These are phyloP conservation scores for Eutreptiella sp. DNA, from an alignment of 208 protist genomes.

Conservation along the genomic window DNA sequence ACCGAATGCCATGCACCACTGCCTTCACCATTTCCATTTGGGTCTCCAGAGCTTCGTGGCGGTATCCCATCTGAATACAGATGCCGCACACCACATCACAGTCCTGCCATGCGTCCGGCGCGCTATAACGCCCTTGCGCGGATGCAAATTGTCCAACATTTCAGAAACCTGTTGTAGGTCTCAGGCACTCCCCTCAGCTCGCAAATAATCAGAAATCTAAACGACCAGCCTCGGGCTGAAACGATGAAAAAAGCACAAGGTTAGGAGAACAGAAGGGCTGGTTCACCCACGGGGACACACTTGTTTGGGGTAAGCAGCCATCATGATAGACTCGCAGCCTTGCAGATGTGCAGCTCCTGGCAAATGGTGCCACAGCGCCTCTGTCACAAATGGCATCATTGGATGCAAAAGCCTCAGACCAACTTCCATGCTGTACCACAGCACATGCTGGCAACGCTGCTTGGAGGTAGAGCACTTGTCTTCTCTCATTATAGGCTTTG, in stretches of 20 bases:
- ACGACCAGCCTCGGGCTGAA: too few species aligned
- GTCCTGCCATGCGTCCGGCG: too few species aligned
- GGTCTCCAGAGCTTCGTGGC: conserved; percentile 39
- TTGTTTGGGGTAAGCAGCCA: conserved; percentile 62
- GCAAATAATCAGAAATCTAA: too few species aligned
- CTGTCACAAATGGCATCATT: conserved; percentile 99
- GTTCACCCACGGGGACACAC: conserved; percentile 50
- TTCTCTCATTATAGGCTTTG: conserved; percentile 79
- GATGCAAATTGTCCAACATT: too few species aligned
- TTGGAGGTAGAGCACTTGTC: conserved; percentile 49
- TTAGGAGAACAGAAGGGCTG: conserved; percentile 46
- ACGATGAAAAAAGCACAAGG: too few species aligned
- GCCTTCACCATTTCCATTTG: conserved; percentile 74
- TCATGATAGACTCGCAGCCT: conserved; percentile 66
- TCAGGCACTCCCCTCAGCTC: too few species aligned
- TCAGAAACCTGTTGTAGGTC: too few species aligned
- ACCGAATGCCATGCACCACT: conserved; percentile 70
- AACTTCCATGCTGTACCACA: conserved; percentile 81
- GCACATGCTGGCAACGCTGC: conserved; percentile 73
- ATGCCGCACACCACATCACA: too few species aligned
- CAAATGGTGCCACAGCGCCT: conserved; percentile 97
- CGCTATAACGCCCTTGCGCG: too few species aligned
- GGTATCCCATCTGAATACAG: too few species aligned
- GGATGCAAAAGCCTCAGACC: conserved; percentile 94
- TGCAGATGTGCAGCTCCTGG: conserved; percentile 68